Conservation (phyloP, 1,139 yeast species). For the Diutina mesorugosa region DNA sequence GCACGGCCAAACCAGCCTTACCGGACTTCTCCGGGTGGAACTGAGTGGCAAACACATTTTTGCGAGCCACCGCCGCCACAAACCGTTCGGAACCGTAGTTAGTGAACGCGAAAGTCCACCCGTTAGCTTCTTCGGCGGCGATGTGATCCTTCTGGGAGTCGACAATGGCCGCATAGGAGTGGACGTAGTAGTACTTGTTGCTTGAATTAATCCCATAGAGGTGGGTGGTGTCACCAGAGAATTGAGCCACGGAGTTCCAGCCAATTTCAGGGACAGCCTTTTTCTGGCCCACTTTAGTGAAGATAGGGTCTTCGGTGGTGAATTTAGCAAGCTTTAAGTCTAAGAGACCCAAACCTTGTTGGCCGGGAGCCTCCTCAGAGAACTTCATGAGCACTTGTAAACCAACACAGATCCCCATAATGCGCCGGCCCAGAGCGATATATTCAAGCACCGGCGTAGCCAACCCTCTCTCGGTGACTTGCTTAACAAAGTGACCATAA, state of each 20-base stretch:
- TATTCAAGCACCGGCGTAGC: conserved; percentile 53
- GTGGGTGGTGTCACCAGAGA: conserved; percentile 11
- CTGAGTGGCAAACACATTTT: conserved; percentile 84
- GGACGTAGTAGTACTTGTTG: conserved; percentile 84
- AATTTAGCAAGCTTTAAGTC: conserved; percentile 48
- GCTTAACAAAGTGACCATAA: conserved; percentile 81
- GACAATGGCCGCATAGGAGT: conserved; percentile 74
- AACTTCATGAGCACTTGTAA: conserved; percentile 67
- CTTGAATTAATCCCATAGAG: conserved; percentile 53
- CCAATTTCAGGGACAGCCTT: conserved; percentile 96
- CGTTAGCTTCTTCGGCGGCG: conserved; percentile 23
- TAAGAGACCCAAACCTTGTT: conserved; percentile 42
- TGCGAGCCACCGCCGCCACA: conserved; percentile 70
- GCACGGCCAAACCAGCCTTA: conserved; percentile 66
- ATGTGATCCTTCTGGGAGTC: conserved; percentile 12
- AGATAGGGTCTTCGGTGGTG: conserved; percentile 26
- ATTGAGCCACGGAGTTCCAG: conserved; percentile 50
- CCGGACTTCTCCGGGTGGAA: conserved; percentile 98
- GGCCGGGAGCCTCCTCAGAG: conserved; percentile 62
- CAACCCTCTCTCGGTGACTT: conserved; percentile 49
- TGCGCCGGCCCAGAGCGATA: conserved; percentile 59
- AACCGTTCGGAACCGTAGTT: conserved; percentile 71
- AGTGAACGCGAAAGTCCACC: conserved; percentile 72
- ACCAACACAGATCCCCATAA: conserved; percentile 97
- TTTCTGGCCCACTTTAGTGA: conserved; percentile 9